phyloP scores from a whole-genome alignment of 305 asterid species.

The Fraxinus sp. region DNA sequence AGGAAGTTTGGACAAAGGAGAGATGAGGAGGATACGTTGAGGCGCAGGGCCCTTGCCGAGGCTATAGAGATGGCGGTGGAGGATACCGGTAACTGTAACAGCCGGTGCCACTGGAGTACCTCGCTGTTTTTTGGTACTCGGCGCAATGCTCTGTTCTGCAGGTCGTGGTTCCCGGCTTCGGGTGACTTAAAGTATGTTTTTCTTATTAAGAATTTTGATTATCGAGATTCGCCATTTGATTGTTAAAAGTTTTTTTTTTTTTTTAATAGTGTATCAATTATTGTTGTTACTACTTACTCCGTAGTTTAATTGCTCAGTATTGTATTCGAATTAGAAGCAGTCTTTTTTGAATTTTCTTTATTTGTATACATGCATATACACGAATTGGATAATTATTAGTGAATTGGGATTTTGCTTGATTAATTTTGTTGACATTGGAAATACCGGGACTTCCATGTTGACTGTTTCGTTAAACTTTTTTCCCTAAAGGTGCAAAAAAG shows the following conservation, averaged over 20 bases:
- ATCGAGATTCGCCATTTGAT: constrained; percentile 4
- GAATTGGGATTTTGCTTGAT: neutral
- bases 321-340: neutral
- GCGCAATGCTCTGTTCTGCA: constrained; percentile 82
- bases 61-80: constrained; percentile 60
- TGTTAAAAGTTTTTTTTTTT: constrained; percentile 10
- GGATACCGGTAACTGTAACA: constrained; percentile 21
- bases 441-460: neutral
- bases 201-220: neutral
- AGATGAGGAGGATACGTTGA: constrained; percentile 90
- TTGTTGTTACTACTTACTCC: neutral
- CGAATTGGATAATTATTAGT: neutral
- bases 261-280: neutral
- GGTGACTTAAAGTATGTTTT: constrained; percentile 59
- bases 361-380: neutral
- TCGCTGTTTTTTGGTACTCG: constrained; percentile 69
- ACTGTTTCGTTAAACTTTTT: neutral
- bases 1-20: constrained; percentile 57
- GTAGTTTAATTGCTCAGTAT: neutral
- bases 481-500: neutral
- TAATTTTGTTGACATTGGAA: neutral
- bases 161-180: constrained; percentile 84
- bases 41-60: constrained; percentile 91
- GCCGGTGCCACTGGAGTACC: constrained; percentile 63
- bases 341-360: neutral